A percentile compares a stretch with the other conserved stretches of the same genome.
Conservation (phyloP, 2,329 filamentous ascomycete genomes). For the Alternaria novae-zelandiae region DNA sequence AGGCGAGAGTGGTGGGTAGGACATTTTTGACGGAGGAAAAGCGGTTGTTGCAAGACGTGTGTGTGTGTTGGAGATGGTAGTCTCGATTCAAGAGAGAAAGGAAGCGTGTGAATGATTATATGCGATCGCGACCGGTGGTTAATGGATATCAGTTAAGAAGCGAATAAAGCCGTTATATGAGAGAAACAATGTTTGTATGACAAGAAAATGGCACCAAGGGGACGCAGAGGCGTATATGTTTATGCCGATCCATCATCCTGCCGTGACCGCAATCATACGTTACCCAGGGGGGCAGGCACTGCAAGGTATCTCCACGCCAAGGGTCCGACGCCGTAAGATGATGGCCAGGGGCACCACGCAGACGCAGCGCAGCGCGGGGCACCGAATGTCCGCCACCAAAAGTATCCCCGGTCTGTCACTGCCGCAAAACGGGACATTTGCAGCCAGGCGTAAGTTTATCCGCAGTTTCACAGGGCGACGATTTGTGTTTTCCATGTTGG, state of each 20-base stretch:
- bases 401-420: conserved; percentile 1
- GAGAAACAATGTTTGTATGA: conserved; percentile 27
- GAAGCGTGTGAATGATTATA: conserved; percentile 13
- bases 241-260: conserved; percentile 28
- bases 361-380: conserved; percentile 14
- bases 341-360: conserved; percentile 17
- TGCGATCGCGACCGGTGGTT: conserved; percentile 5
- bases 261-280: conserved; percentile 27
- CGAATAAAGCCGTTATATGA: conserved; percentile 7
- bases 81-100: background rate
- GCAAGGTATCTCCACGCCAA: conserved; percentile 23
- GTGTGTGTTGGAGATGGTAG: background rate
- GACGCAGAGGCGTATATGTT: conserved; percentile 22
- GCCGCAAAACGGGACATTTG: conserved; percentile 8
- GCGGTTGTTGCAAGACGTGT: background rate
- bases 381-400: conserved; percentile 23
- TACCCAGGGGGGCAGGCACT: conserved; percentile 22
- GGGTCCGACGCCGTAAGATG: conserved; percentile 8
- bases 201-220: conserved; percentile 21
- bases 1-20: conserved; percentile 22
- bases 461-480: conserved; percentile 10
- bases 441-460: conserved; percentile 18
- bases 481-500: conserved; percentile 7
- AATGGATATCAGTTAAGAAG: conserved; percentile 7
- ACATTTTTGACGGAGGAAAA: conserved; percentile 7